Evolutionary conservation across 23 red algal genomes (phyloP), one percentile per base, ranked within the genome.

Genomic region (Gracilaria domingensis): DNA sequence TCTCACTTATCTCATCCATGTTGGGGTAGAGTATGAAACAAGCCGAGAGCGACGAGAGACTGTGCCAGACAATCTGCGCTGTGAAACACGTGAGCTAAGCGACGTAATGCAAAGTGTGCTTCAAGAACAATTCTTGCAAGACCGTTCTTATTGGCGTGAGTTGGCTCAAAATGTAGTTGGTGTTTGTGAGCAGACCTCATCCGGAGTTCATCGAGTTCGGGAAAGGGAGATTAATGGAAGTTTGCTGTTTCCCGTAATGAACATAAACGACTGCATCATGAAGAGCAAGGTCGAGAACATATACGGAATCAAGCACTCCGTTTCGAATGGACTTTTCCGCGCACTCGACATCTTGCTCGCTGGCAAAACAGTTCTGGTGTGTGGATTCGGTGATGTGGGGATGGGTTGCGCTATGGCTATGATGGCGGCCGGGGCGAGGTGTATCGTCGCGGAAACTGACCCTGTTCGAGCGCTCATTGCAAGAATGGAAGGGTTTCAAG

Each of bases 261-360:
- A 38, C 34, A 48, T 75, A 7, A 75, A 75, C 20, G 70, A 75
- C 42, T 39, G 36, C 36, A 48, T 75, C 11, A 75, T 24, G 11
- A 75, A 75, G 70, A 75, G 70, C 34, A 75, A 75, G 42, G 23
- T 75, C 4, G 70, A 75, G 13, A 75, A 75, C 70, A 12, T 75
- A 7, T 75, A 75, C 34, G 70, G 70, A 6, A 44, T 39, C 70
- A 39, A 48, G 34, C 70, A 75, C 8, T 75, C 70, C 4, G 36
- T 75, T 44, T 39, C 35, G 42, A 48, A 75, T 24, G 5, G 5
- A 9, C 34, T 75, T 48, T 44, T 75, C 6, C 20, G 70, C n/a
- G 70, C 42, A 11, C 42, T 45, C 11, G 42, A 45, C 11, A 45
- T 45, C 11, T 7, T 45, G 42, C 42, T 45, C 11, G 42, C 42